Conservation (phyloP, 768 basidiomycete genomes). For the Trametes punicea region DNA sequence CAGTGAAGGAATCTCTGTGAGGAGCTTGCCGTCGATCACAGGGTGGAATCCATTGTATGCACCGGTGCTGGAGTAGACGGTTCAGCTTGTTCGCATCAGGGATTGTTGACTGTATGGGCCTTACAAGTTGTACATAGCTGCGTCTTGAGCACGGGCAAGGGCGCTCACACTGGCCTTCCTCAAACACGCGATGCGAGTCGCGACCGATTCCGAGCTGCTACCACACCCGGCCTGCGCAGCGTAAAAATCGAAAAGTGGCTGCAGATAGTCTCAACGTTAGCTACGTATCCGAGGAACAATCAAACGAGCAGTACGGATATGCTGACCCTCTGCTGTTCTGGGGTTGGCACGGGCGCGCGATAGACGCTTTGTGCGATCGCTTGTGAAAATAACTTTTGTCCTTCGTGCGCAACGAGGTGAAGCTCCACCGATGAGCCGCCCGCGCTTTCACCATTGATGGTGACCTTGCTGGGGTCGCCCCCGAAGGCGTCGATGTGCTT, state of each 20-base stretch:
- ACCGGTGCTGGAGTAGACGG: conserved; percentile 30
- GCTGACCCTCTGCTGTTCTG: conserved; percentile 51
- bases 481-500: conserved; percentile 38
- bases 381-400: conserved; percentile 42
- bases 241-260: conserved; percentile 55
- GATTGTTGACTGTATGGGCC: conserved; percentile 13
- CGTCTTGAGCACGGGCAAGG: conserved; percentile 54
- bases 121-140: conserved; percentile 41
- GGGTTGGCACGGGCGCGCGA: conserved; percentile 47
- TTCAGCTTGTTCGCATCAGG: not conserved
- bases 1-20: conserved; percentile 49
- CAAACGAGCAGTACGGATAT: not conserved
- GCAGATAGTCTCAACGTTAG: not conserved
- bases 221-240: conserved; percentile 49
- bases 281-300: not conserved
- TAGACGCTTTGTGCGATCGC: conserved; percentile 65
- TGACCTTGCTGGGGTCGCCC: conserved; percentile 38
- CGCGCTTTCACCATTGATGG: conserved; percentile 60
- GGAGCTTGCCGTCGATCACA: conserved; percentile 50
- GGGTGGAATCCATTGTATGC: conserved; percentile 50
- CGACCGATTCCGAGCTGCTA: conserved; percentile 27
- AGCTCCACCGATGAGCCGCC: conserved; percentile 55
- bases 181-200: conserved; percentile 43
- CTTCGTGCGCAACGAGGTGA: conserved; percentile 48
- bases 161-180: conserved; percentile 49